Percentiles rank a stretch among this genome's conserved stretches.
phyloP scores from a whole-genome alignment of 2,329 filamentous ascomycete species.

The Grosmannia clavigera region DNA sequence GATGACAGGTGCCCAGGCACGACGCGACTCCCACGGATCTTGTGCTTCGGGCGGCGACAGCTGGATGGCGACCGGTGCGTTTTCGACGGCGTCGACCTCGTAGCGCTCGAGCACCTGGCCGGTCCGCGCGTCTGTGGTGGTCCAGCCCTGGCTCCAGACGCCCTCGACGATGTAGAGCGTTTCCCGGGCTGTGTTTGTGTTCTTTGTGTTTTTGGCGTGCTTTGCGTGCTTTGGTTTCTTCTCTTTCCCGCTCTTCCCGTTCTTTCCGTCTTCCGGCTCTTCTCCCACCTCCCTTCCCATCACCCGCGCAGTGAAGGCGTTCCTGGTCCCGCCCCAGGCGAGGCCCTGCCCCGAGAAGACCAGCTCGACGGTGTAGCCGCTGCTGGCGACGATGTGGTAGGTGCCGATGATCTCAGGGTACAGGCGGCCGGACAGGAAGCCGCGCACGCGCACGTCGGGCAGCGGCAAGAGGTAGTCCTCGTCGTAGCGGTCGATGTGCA shows the following conservation, averaged over 20 bases:
- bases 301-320: conserved; percentile 31
- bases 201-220: conserved; percentile 6
- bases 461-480: conserved; percentile 38
- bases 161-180: conserved; percentile 26
- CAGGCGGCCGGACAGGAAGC: conserved; percentile 31
- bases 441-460: conserved; percentile 34
- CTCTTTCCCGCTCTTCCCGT: too few relatives aligned
- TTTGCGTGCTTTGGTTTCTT: not conserved
- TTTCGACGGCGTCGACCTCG: conserved; percentile 22
- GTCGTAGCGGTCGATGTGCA: conserved; percentile 34
- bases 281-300: conserved; percentile 10
- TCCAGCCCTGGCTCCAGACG: conserved; percentile 31
- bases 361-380: conserved; percentile 33
- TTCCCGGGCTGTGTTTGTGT: conserved; percentile 17
- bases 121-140: conserved; percentile 19
- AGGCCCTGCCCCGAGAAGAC: conserved; percentile 33
- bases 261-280: too few relatives aligned
- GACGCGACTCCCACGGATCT: conserved; percentile 66
- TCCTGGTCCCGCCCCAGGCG: conserved; percentile 28
- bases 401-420: conserved; percentile 36
- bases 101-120: conserved; percentile 24
- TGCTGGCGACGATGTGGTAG: conserved; percentile 31
- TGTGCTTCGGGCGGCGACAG: conserved; percentile 50
- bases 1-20: conserved; percentile 70
- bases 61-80: conserved; percentile 21